Conservation (phyloP, 176 grass and related monocot genomes). For the Oropetium thomaeum region DNA sequence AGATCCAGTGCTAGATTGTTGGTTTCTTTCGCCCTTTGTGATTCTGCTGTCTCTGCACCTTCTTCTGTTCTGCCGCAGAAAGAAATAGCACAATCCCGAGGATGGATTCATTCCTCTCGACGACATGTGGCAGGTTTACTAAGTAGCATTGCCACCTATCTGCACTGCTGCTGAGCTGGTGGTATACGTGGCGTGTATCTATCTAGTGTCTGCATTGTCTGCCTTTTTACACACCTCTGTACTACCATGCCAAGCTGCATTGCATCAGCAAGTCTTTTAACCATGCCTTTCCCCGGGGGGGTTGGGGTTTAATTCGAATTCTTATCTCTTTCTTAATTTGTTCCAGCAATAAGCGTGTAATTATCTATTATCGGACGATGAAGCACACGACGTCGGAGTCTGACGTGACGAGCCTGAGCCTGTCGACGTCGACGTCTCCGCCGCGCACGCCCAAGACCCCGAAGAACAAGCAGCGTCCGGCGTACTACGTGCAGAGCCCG, state of each 20-base stretch:
- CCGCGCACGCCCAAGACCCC: conserved; percentile 79
- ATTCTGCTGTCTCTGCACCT: neutral
- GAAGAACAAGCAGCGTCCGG: conserved; percentile 52
- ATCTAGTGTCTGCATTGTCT: neutral
- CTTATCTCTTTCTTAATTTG: no score
- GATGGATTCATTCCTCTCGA: neutral
- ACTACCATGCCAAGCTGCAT: no score
- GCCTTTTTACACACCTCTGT: no score
- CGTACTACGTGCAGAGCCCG: conserved; percentile 93
- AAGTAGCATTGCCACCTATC: neutral
- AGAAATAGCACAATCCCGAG: neutral
- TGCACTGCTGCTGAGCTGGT: neutral
- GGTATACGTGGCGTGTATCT: neutral
- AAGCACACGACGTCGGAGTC: conserved; percentile 79
- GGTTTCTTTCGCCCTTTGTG: no score
- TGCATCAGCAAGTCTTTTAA: no score
- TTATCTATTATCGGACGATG: no score
- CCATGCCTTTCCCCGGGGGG: no score
- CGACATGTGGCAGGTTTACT: conserved; percentile 24
- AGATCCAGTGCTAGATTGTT: no score
- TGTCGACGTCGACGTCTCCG: conserved; percentile 64
- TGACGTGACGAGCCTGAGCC: conserved; percentile 74
- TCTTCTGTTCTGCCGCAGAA: neutral
- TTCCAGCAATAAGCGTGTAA: no score
- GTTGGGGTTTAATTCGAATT: no score